Evolutionary conservation across 202 grass and related monocot species (phyloP).

Genomic region (Dendrocalamus latiflorus): DNA sequence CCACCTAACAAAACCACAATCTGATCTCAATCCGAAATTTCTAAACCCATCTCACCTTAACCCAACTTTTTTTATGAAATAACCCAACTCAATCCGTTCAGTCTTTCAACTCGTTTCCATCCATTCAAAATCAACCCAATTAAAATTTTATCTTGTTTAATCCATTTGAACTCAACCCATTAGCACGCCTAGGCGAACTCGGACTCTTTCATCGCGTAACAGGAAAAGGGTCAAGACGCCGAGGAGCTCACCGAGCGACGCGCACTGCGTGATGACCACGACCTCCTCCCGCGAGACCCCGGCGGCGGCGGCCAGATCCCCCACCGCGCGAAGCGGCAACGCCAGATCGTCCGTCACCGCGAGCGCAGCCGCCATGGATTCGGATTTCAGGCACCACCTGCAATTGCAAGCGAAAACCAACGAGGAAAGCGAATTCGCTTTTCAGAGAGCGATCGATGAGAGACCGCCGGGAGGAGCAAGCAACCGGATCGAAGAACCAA

Average conservation of each 20-base stretch:
- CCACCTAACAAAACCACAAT: no score
- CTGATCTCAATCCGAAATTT: no score
- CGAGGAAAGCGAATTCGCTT: not conserved
- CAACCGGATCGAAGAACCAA: not conserved
- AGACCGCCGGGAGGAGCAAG: not conserved
- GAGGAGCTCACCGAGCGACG: slow-evolving; percentile 50
- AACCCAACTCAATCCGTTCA: no score
- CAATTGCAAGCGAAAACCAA: not conserved
- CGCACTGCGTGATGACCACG: slow-evolving; percentile 67
- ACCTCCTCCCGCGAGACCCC: slow-evolving; percentile 56
- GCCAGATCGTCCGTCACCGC: slow-evolving; percentile 69
- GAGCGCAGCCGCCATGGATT: slow-evolving; percentile 43
- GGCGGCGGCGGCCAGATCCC: no score
- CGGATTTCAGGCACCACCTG: not conserved
- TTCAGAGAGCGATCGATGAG: not conserved
- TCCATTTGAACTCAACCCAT: no score
- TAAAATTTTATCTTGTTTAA: no score
- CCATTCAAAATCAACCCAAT: no score
- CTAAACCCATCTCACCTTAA: no score
- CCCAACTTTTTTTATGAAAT: no score
- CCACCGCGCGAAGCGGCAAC: slow-evolving; percentile 49
- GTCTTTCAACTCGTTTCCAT: no score
- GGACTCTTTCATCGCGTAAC: not conserved
- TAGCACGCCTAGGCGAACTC: no score
- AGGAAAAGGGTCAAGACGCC: not conserved